Percentiles rank a stretch among this genome's conserved stretches.
phyloP scores from a whole-genome alignment of 106 monocot genomes.

The Dendrobium chrysotoxum region DNA sequence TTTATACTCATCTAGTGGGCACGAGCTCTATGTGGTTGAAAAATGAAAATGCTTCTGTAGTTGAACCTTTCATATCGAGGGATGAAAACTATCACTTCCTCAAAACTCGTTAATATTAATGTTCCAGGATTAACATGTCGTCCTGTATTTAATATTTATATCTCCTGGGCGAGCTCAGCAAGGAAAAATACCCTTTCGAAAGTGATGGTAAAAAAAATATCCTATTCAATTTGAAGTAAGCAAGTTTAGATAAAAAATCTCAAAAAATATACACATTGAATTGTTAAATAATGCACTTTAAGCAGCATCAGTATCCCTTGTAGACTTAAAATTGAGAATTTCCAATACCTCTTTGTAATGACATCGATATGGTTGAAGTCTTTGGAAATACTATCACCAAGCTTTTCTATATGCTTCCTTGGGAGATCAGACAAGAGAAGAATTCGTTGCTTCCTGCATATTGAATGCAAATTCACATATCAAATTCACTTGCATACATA shows the following conservation, averaged over 20 bases:
- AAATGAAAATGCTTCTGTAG: not conserved
- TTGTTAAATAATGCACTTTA: not conserved
- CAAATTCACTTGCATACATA: not conserved
- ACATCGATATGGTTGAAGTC: conserved; percentile 88
- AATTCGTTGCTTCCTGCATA: conserved; percentile 87
- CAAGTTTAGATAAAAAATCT: not conserved
- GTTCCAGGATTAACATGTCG: not conserved
- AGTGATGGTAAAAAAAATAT: not conserved
- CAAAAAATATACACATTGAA: not conserved
- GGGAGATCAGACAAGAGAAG: conserved; percentile 94
- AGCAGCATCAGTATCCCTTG: not conserved
- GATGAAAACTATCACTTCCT: not conserved
- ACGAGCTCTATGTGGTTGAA: not conserved
- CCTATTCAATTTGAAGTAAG: not conserved
- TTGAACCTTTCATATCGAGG: not conserved
- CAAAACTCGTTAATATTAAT: not conserved
- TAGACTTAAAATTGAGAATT: not conserved
- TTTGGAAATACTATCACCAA: conserved; percentile 76
- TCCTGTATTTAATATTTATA: not conserved
- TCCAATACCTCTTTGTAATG: conserved; percentile 75
- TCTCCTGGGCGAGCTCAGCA: not conserved
- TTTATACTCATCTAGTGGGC: not conserved
- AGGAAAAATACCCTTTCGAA: not conserved
- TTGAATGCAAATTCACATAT: conserved; percentile 12
- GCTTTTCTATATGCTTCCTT: conserved; percentile 87